Evolutionary conservation across 805 yeast species (phyloP), one percentile per base, ranked within the genome.

Genomic region (Teunomyces kruisii): DNA sequence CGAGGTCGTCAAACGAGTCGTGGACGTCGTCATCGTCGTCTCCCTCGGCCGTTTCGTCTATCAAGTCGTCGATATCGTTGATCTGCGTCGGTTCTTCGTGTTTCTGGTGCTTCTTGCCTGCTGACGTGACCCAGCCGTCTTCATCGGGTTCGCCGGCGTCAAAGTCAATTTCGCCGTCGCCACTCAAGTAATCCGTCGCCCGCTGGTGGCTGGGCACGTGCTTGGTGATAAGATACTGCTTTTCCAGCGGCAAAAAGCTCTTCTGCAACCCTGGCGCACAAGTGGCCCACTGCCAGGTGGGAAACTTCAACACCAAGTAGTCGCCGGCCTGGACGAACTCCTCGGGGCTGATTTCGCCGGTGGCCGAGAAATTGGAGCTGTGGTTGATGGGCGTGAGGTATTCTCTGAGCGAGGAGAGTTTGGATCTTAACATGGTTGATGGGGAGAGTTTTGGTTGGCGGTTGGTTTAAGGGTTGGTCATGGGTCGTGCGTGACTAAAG

Each of bases 291-390:
- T 83, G 81, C 99, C 99, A 94, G 0, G 98, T 94, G 2, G 99
- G 98, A 62, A 94, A 94, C 72, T 86, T 88, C 65, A 82, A 84
- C 27, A 84, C 91, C 46, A 94, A 70, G 64, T 89, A 94, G 63
- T 94, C 97, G 16, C 99, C 99, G 3, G 99, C 97, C 44, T 72
- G 74, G 8, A 90, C 92, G 67, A 94, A 94, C 64, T 94, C 99
- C 43, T 88, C 96, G 1, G 99, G 99, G 1, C 96, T 88, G 42
- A 94, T 84, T 62, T 92, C 94, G 3, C 99, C 99, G 0, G 97
- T 87, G 40, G 76, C 68, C 44, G 81, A 74, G 68, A 90, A 94
- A 13, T 94, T 88, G 19, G 97, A 90, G n/a, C 72, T 79, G 64
- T 91, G 88, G 36, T 84, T 78, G 2, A 92, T 83, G 1, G 99